These are phyloP conservation scores for Geosmithia morbida DNA, from an alignment of 2,329 filamentous ascomycete species.

Conservation along the genomic window DNA sequence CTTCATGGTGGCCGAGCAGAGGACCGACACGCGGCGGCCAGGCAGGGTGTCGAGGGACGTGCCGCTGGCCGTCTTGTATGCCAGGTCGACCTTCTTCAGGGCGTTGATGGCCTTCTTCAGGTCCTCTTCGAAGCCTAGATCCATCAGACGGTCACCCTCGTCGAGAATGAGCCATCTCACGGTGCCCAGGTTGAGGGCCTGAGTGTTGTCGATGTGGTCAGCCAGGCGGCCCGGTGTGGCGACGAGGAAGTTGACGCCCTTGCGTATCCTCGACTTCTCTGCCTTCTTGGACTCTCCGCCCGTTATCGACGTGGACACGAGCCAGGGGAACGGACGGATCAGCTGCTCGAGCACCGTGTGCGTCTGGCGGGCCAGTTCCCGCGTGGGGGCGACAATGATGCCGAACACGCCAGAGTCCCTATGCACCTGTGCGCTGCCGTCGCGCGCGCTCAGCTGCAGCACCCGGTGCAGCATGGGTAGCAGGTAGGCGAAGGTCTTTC, in stretches of 20 bases:
- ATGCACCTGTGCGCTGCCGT: conserved; percentile 41
- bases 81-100: conserved; percentile 50
- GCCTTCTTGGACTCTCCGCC: conserved; percentile 58
- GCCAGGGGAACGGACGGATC: conserved; percentile 80
- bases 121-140: conserved; percentile 91
- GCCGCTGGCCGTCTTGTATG: conserved; percentile 43
- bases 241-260: conserved; percentile 90
- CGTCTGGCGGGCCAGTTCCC: conserved; percentile 91
- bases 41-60: conserved; percentile 50
- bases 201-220: conserved; percentile 86
- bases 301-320: conserved; percentile 76
- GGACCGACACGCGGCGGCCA: conserved; percentile 65
- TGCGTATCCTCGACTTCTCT: conserved; percentile 85
- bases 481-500: conserved; percentile 94
- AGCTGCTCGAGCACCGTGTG: conserved; percentile 73
- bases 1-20: conserved; percentile 96
- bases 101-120: conserved; percentile 74
- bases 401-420: conserved; percentile 85
- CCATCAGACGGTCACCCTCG: conserved; percentile 96
- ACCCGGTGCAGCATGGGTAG: conserved; percentile 84
- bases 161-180: conserved; percentile 92
- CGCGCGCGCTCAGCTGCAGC: conserved; percentile 50
- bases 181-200: conserved; percentile 73
- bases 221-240: conserved; percentile 84
- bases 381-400: conserved; percentile 83